Evolutionary conservation across 208 protist genomes (phyloP).

Genomic region (Trypanosoma avium): DNA sequence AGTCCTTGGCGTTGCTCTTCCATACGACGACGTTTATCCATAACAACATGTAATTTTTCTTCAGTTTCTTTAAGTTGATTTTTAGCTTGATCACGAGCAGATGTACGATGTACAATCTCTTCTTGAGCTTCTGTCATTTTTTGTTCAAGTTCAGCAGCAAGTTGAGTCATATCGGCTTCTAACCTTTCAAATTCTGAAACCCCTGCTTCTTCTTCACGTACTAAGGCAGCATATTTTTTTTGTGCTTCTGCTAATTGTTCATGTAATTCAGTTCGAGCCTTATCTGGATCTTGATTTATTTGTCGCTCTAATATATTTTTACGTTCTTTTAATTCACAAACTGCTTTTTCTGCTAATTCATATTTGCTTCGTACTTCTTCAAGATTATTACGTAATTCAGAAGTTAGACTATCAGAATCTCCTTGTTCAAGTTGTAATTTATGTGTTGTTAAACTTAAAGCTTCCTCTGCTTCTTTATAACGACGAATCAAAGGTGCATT

Average conservation of each 20-base stretch:
- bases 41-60: conserved; percentile 44
- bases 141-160: conserved; percentile 44
- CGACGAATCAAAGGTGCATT: conserved; percentile 38
- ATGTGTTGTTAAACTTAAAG: conserved; percentile 45
- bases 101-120: conserved; percentile 53
- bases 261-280: conserved; percentile 45
- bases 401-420: conserved; percentile 22
- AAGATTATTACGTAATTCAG: conserved; percentile 47
- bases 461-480: conserved; percentile 64
- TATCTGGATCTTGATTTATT: conserved; percentile 36
- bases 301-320: conserved; percentile 41
- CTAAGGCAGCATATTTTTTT: conserved; percentile 35
- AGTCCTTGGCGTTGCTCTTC: conserved; percentile 58
- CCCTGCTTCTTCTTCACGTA: conserved; percentile 48
- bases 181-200: conserved; percentile 67
- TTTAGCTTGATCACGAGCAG: conserved; percentile 32
- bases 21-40: conserved; percentile 32
- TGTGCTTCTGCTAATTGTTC: conserved; percentile 56
- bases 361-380: conserved; percentile 26
- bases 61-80: conserved; percentile 35
- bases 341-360: conserved; percentile 29
- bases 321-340: conserved; percentile 33
- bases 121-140: conserved; percentile 60
- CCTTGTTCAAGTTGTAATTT: conserved; percentile 39
- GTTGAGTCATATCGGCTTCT: conserved; percentile 79